phyloP scores from a whole-genome alignment of 768 basidiomycete genomes.

The Leccinum olivaceopallidum region DNA sequence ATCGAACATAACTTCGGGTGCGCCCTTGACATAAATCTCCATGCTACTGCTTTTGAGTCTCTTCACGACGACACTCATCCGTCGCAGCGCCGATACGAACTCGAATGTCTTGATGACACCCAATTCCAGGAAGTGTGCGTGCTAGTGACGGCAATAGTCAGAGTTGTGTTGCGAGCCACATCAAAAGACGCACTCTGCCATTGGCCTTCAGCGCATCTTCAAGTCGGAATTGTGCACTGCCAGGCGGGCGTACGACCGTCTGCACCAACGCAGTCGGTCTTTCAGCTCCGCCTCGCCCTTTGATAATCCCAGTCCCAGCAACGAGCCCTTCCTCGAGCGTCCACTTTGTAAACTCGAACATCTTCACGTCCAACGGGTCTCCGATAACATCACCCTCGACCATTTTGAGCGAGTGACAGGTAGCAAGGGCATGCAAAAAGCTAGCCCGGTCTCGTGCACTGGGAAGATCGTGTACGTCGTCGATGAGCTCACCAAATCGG shows the following conservation, averaged over 20 bases:
- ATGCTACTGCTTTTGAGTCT: slow-evolving; percentile 90
- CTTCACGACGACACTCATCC: slow-evolving; percentile 99
- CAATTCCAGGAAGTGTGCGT: slow-evolving; percentile 94
- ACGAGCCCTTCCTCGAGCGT: slow-evolving; percentile 88
- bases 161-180: not conserved
- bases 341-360: slow-evolving; percentile 98
- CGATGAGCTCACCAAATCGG: slow-evolving; percentile 87
- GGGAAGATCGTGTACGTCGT: slow-evolving; percentile 86
- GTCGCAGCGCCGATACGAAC: slow-evolving; percentile 87
- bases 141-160: slow-evolving; percentile 45
- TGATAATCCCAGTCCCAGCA: slow-evolving; percentile 70
- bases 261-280: slow-evolving; percentile 89
- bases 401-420: slow-evolving; percentile 94
- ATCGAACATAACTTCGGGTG: slow-evolving; percentile 95
- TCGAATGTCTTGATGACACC: slow-evolving; percentile 97
- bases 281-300: slow-evolving; percentile 58
- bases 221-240: slow-evolving; percentile 84
- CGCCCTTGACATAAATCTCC: slow-evolving; percentile 99
- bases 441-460: slow-evolving; percentile 69
- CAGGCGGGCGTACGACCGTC: slow-evolving; percentile 93
- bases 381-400: slow-evolving; percentile 88
- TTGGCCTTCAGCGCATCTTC: slow-evolving; percentile 92
- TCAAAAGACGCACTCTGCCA: slow-evolving; percentile 56
- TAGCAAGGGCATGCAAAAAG: slow-evolving; percentile 90
- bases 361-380: slow-evolving; percentile 94